Base-by-base conservation (phyloP, 163 green algal genomes). In the Chlamydomonas reinhardtii region DNA sequence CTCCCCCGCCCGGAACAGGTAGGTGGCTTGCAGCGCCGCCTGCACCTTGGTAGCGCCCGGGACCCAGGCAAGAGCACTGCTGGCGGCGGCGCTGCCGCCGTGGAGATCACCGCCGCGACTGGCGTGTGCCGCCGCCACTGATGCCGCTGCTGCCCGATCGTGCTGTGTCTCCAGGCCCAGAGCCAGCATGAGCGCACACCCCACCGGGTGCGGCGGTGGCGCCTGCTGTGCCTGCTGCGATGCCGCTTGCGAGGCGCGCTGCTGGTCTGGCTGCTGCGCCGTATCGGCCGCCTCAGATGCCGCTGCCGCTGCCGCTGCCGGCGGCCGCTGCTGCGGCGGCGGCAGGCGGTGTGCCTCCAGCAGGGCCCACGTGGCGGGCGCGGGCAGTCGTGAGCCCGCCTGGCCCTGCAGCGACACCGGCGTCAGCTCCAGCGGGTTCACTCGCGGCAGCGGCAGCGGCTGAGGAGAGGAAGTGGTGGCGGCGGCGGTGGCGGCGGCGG, bases 21-120 rank as follows among this genome's bases (percentile, higher is more conserved):
- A 89, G 19, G 71, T 69, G 17, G 70, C 62, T 37, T 76, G 68
- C 68, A 89, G 75, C 75, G 84, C 84, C 34, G 84, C 69, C 66
- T 68, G 69, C 37, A 39, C 32, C 68, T 89, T 89, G 35, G 56
- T 0, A 0, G 69, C 75, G 16, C 12, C 35, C 15, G 56, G 14
- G 75, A 83, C 68, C 54, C 68, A 73, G 5, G 39, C 69, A 27
- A 85, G 74, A 54, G 31, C 29, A 14, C 2, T 31, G 56, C 66
- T 29, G 43, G 9, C 15, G 66, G 9, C 31, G 16, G 31, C 11
- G n/a, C 62, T 1, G 62, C 6, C 27, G 8, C 59, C 20, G 24
- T 4, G 59, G 62, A n/a, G n/a, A n/a, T n/a, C n/a, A n/a, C n/a
- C n/a, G n/a, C n/a, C n/a, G n/a, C n/a, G n/a, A n/a, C n/a, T n/a